These are phyloP conservation scores for Stagonosporopsis tanaceti DNA, from an alignment of 2,329 filamentous ascomycete species.

Conservation along the genomic window DNA sequence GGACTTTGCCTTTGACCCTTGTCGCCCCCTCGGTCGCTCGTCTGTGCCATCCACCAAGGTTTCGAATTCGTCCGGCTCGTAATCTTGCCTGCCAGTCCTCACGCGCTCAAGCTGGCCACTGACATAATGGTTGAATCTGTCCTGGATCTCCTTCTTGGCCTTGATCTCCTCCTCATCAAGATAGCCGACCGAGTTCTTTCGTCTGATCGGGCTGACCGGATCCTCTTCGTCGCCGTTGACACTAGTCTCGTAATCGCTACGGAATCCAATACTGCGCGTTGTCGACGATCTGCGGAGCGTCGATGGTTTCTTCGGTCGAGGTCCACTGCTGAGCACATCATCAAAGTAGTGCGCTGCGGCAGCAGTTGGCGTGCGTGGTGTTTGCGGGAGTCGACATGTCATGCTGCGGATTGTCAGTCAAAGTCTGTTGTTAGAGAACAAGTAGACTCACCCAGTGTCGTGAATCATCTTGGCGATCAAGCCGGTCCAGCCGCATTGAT, in stretches of 20 bases:
- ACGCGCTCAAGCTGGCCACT: slow-evolving; percentile 80
- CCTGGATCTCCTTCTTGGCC: slow-evolving; percentile 50
- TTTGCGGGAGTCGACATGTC: slow-evolving; percentile 69
- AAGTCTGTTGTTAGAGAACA: not conserved
- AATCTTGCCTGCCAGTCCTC: slow-evolving; percentile 64
- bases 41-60: slow-evolving; percentile 59
- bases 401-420: slow-evolving; percentile 54
- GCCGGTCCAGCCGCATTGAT: slow-evolving; percentile 97
- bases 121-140: slow-evolving; percentile 82
- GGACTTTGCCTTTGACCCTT: slow-evolving; percentile 25
- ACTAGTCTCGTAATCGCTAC: slow-evolving; percentile 73
- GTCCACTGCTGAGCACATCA: slow-evolving; percentile 74
- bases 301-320: slow-evolving; percentile 55
- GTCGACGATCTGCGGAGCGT: slow-evolving; percentile 80
- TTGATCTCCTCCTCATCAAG: slow-evolving; percentile 60
- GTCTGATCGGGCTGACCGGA: slow-evolving; percentile 36
- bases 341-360: slow-evolving; percentile 96
- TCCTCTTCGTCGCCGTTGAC: slow-evolving; percentile 47
- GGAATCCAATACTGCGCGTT: slow-evolving; percentile 80
- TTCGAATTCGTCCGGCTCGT: slow-evolving; percentile 70
- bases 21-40: slow-evolving; percentile 17
- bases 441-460: slow-evolving; percentile 81
- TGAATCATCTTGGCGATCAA: slow-evolving; percentile 97
- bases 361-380: slow-evolving; percentile 83
- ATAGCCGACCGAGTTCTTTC: slow-evolving; percentile 59